Conservation (phyloP, 108 stramenopile genomes). For the Skeletonema potamos region DNA sequence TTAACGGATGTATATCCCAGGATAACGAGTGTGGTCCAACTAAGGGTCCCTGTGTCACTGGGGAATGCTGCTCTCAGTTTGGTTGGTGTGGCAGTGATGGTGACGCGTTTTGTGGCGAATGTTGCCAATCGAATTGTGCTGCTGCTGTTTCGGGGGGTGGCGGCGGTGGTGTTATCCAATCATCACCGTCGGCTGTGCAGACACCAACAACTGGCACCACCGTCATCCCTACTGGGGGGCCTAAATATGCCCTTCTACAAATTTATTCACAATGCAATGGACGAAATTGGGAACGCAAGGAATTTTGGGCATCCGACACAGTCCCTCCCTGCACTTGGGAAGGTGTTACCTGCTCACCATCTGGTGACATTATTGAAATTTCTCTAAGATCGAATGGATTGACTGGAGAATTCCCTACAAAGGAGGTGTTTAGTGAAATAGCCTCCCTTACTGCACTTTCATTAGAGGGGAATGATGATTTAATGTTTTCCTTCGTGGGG, state of each 20-base stretch:
- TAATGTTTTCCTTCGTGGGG: conserved; percentile 20
- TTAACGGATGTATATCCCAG: background rate
- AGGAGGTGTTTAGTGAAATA: conserved; percentile 7
- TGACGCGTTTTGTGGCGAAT: background rate
- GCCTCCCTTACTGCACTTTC: conserved; percentile 16
- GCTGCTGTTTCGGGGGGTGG: background rate
- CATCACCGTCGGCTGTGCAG: too few species aligned
- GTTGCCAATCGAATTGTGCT: background rate
- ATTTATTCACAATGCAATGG: conserved; percentile 29
- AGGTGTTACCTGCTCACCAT: conserved; percentile 14
- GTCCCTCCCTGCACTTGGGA: conserved; percentile 26
- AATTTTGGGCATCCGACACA: conserved; percentile 25
- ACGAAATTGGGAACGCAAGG: conserved; percentile 20
- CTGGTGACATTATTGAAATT: conserved; percentile 18
- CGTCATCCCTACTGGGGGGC: background rate
- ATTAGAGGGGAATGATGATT: conserved; percentile 28
- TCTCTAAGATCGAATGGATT: conserved; percentile 22
- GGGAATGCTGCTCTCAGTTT: background rate
- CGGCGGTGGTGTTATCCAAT: too few species aligned
- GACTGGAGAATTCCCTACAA: conserved; percentile 11
- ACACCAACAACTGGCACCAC: too few species aligned
- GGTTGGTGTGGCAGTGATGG: background rate
- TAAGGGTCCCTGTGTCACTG: background rate
- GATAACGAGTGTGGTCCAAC: conserved; percentile 1
- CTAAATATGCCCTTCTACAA: background rate